Conservation (phyloP, 257 asterid species). For the Nicotiana attenuata region DNA sequence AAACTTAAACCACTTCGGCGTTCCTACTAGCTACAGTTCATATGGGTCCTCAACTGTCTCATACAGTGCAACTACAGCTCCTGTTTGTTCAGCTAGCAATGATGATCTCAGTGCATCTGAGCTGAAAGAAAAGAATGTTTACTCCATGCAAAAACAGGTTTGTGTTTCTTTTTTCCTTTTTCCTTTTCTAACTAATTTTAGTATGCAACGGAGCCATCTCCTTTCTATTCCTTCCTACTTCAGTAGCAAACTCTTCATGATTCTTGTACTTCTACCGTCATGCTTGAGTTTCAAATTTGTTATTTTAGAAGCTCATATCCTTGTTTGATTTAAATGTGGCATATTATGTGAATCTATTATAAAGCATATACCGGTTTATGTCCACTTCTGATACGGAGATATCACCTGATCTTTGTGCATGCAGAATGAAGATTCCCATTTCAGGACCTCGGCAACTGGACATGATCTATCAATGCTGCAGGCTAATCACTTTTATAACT, state of each 20-base stretch:
- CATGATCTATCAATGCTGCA: constrained; percentile 38
- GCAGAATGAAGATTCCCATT: constrained; percentile 48
- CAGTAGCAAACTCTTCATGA: not conserved
- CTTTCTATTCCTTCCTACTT: not conserved
- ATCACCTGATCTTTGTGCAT: constrained; percentile 13
- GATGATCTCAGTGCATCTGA: constrained; percentile 38
- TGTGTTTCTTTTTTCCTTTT: not conserved
- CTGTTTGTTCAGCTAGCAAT: constrained; percentile 30
- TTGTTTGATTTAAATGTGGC: not conserved
- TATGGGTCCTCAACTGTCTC: constrained; percentile 42
- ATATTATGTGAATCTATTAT: not conserved
- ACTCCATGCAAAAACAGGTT: constrained; percentile 43
- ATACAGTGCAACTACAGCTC: constrained; percentile 26
- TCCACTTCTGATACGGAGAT: not conserved
- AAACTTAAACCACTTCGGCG: constrained; percentile 37
- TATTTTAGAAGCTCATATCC: not conserved
- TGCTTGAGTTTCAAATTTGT: not conserved
- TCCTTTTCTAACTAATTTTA: not conserved
- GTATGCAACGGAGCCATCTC: not conserved
- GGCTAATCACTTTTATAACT: constrained; percentile 43
- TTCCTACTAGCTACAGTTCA: constrained; percentile 41
- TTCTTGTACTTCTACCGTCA: not conserved
- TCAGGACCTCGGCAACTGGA: constrained; percentile 27
- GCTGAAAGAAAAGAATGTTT: constrained; percentile 38
- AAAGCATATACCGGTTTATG: not conserved